phyloP scores from a whole-genome alignment of 2,329 filamentous ascomycete species.

The Exophiala xenobiotica region DNA sequence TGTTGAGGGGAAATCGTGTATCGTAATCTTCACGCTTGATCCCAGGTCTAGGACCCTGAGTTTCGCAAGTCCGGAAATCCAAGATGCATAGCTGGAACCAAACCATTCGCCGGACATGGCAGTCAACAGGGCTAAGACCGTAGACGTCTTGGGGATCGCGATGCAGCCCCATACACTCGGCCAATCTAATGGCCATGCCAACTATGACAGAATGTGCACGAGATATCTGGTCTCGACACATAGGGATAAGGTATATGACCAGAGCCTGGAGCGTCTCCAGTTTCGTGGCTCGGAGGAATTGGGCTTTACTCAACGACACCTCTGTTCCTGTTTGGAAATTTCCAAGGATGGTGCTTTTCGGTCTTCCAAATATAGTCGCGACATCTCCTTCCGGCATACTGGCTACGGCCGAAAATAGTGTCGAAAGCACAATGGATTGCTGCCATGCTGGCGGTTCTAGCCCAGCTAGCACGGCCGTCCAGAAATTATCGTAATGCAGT shows the following conservation, averaged over 20 bases:
- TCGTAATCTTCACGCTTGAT: conserved; percentile 75
- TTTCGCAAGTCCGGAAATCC: conserved; percentile 72
- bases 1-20: conserved; percentile 69
- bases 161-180: conserved; percentile 75
- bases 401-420: conserved; percentile 67
- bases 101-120: conserved; percentile 67
- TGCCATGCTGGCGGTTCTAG: conserved; percentile 63
- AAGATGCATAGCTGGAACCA: conserved; percentile 79
- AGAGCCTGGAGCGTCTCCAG: conserved; percentile 75
- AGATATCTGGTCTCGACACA: conserved; percentile 71
- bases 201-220: conserved; percentile 71
- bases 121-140: conserved; percentile 65
- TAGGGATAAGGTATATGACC: conserved; percentile 66
- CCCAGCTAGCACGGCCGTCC: conserved; percentile 59
- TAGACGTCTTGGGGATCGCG: conserved; percentile 65
- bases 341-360: conserved; percentile 59
- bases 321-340: conserved; percentile 67
- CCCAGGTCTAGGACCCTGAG: conserved; percentile 68
- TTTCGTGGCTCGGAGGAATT: conserved; percentile 69
- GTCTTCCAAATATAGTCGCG: conserved; percentile 54
- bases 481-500: conserved; percentile 63
- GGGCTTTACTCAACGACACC: conserved; percentile 64
- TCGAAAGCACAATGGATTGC: conserved; percentile 68
- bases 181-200: conserved; percentile 69
- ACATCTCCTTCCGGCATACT: conserved; percentile 61